Base-by-base conservation (phyloP, 345 rosid species). In the Citrus maxima region DNA sequence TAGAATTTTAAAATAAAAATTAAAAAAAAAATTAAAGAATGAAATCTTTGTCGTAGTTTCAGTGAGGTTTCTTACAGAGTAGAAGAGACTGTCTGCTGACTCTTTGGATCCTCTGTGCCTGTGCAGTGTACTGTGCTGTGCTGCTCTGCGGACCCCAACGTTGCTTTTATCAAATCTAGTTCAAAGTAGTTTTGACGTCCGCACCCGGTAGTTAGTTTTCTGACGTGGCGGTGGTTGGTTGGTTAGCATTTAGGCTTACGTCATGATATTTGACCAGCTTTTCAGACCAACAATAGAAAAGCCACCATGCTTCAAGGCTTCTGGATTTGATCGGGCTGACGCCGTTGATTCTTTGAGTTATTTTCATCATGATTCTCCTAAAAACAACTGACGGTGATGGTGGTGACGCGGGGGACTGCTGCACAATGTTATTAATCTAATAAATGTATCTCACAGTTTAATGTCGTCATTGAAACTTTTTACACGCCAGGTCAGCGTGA, bases 101-200 rank as follows among this genome's bases (percentile, higher is more conserved):
- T 58, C 84, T 58, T 67, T 60, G 64, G 69, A 66, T 72, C 22
- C 74, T 67, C 73, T 24, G 38, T n/a, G n/a, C 18, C 28, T 34
- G 35, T 34, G 35, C 35, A 16, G 55, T 42, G 32, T 25, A 40
- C 67, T 49, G 78, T 38, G 46, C 4, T 13, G 51, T 13, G 51
- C 3, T 46, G 12, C 2, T 3, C 46, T 40, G 16, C 89, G 88
- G 89, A 86, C 85, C 77, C 82, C 81, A 84, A 68, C n/a, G 76
- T 4, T 10, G 70, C 25, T 67, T 74, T 30, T 74, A 82, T 83
- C 76, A 81, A 83, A 81, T 88, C 79, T 75, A 82, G 87, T 86
- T 86, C 62, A 84, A 79, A 80, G 82, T 84, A 83, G 89, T 82
- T 88, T 86, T 88, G 81, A 80, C 83, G 86, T 86, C 90, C 89